phyloP scores from a whole-genome alignment of 371 early-diverging fungal genomes.

The Actinomucor elegans region DNA sequence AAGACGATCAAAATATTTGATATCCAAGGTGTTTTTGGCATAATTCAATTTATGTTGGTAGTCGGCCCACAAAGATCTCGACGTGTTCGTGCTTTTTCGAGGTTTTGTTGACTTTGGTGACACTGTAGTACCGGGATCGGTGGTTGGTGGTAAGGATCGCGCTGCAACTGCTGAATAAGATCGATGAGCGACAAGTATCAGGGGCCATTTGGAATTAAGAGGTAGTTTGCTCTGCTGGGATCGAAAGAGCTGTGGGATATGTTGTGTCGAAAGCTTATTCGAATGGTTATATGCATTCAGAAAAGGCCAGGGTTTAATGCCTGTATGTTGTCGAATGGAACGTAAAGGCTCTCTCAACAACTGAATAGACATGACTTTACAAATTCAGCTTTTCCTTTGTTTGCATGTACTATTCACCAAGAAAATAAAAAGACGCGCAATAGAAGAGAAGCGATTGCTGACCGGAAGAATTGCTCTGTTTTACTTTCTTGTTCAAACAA shows the following conservation, averaged over 20 bases:
- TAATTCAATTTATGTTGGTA: not conserved
- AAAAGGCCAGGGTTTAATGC: constrained; percentile 7
- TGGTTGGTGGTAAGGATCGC: not conserved
- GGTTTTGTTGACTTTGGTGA: too few relatives aligned
- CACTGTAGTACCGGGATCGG: not conserved
- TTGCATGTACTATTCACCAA: too few relatives aligned
- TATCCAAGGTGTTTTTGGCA: not conserved
- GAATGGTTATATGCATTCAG: too few relatives aligned
- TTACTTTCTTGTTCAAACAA: too few relatives aligned
- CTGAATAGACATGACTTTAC: constrained; percentile 40
- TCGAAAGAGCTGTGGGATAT: not conserved
- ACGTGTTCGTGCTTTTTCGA: not conserved
- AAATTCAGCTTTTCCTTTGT: too few relatives aligned
- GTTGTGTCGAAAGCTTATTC: too few relatives aligned
- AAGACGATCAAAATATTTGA: not conserved
- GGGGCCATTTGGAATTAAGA: not conserved
- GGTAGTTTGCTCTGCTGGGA: too few relatives aligned
- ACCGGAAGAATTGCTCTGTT: too few relatives aligned
- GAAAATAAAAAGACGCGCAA: too few relatives aligned
- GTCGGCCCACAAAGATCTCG: not conserved
- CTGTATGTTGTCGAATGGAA: constrained; percentile 23
- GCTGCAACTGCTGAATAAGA: not conserved
- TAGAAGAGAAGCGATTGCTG: too few relatives aligned
- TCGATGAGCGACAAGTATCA: not conserved
- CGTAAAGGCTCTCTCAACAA: constrained; percentile 42